Evolutionary conservation across 306 rosid species (phyloP).

Genomic region (Dalbergia cochinchinensis): DNA sequence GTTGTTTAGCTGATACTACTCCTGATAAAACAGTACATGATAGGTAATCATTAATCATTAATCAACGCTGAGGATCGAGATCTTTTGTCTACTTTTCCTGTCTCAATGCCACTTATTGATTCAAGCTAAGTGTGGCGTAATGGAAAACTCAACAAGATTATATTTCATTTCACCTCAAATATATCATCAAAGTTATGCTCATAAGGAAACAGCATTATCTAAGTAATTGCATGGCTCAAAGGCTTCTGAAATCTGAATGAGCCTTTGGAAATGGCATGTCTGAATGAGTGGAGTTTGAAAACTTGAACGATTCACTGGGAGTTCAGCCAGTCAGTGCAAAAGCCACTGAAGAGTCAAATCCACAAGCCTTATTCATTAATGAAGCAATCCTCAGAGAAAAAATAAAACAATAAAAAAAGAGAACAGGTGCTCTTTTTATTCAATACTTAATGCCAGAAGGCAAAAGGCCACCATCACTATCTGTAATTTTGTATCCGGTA

Average conservation of each 20-base stretch:
- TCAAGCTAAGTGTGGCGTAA: background rate
- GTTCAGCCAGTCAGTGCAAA: background rate
- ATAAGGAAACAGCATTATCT: background rate
- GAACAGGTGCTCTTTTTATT: background rate
- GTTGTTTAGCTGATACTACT: background rate
- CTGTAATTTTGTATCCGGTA: background rate
- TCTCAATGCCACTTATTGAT: background rate
- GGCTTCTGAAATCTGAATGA: background rate
- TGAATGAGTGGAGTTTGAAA: background rate
- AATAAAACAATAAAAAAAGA: too few relatives aligned
- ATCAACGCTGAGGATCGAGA: background rate
- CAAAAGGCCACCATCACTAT: background rate
- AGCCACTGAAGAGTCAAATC: background rate
- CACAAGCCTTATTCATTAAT: background rate
- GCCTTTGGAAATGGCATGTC: background rate
- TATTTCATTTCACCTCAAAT: slow-evolving; percentile 35
- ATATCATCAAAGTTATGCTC: background rate
- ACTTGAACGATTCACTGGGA: background rate
- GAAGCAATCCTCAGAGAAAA: background rate
- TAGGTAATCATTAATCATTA: background rate
- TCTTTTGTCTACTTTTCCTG: background rate
- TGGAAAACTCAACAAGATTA: background rate
- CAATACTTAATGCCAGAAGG: background rate
- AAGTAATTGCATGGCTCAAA: background rate
- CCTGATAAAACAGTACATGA: background rate